Conservation (phyloP, 1,284 basidiomycete species). For the Fistulina hepatica region DNA sequence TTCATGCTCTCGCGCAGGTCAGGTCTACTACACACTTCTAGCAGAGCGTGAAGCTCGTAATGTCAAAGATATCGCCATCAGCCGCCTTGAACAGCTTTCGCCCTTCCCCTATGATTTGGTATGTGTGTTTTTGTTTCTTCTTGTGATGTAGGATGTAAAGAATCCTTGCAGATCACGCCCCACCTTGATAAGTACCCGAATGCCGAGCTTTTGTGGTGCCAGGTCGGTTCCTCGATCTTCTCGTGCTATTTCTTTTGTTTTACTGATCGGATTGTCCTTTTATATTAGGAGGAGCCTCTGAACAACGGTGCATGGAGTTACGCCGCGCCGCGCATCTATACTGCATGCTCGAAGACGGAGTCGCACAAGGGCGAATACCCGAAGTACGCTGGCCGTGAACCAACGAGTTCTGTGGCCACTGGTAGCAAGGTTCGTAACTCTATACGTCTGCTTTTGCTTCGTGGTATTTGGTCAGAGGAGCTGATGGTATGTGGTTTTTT, state of each 20-base stretch:
- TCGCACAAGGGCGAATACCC: slow-evolving; percentile 89
- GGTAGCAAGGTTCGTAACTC: slow-evolving; percentile 73
- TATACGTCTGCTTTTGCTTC: not conserved
- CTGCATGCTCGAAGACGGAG: slow-evolving; percentile 72
- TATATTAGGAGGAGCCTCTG: slow-evolving; percentile 65
- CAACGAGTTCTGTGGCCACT: slow-evolving; percentile 83
- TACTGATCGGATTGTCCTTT: slow-evolving; percentile 6
- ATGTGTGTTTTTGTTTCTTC: slow-evolving; percentile 18
- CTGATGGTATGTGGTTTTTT: slow-evolving; percentile 5
- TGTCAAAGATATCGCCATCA: slow-evolving; percentile 90
- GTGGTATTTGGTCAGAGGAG: not conserved
- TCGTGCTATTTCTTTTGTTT: not conserved
- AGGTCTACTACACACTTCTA: slow-evolving; percentile 87
- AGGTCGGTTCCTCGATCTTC: too few species aligned
- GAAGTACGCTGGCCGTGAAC: slow-evolving; percentile 77
- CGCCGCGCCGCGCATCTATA: slow-evolving; percentile 80
- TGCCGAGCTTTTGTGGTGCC: slow-evolving; percentile 85
- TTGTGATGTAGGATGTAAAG: slow-evolving; percentile 7
- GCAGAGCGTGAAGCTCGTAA: slow-evolving; percentile 84
- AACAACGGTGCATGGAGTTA: slow-evolving; percentile 95
- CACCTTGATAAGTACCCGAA: slow-evolving; percentile 96
- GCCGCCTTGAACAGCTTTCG: slow-evolving; percentile 87
- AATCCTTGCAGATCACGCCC: slow-evolving; percentile 51
- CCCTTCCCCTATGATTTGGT: slow-evolving; percentile 95
- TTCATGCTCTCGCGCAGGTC: slow-evolving; percentile 39